These are phyloP conservation scores for Glaciozyma martinii DNA, from an alignment of 768 basidiomycete species.

Conservation along the genomic window DNA sequence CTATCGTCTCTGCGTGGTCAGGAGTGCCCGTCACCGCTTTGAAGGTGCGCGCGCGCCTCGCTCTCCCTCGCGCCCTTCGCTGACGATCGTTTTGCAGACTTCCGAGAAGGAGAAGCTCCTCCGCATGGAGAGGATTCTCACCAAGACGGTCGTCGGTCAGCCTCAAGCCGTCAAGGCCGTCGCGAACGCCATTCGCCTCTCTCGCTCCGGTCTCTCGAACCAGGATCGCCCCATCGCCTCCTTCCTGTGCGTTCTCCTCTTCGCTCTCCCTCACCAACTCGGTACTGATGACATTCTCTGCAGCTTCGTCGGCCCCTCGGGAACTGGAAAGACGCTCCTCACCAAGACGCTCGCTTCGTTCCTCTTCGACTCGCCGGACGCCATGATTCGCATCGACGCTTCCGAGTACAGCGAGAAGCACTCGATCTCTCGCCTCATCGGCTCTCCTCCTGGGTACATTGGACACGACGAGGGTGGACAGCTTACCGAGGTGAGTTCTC, in stretches of 20 bases:
- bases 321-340: conserved; percentile 68
- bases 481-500: conserved; percentile 31
- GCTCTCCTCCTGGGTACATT: conserved; percentile 86
- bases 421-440: conserved; percentile 80
- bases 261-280: conserved; percentile 55
- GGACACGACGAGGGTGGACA: conserved; percentile 76
- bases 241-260: conserved; percentile 45
- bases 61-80: background rate
- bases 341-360: conserved; percentile 81
- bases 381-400: conserved; percentile 88
- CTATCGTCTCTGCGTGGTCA: conserved; percentile 89
- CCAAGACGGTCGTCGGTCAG: conserved; percentile 74
- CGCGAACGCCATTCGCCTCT: conserved; percentile 84
- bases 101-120: conserved; percentile 64
- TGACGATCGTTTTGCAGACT: background rate
- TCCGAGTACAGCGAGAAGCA: conserved; percentile 81
- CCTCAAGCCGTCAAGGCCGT: conserved; percentile 77
- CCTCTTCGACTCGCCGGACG: conserved; percentile 84
- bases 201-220: conserved; percentile 79
- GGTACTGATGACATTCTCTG: background rate
- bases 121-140: conserved; percentile 78
- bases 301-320: conserved; percentile 77
- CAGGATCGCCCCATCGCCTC: conserved; percentile 84
- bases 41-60: conserved; percentile 12
- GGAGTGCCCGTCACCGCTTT: conserved; percentile 64